These are phyloP conservation scores for Cladosporium sp. DNA, from an alignment of 2,329 filamentous ascomycete genomes.

Conservation along the genomic window DNA sequence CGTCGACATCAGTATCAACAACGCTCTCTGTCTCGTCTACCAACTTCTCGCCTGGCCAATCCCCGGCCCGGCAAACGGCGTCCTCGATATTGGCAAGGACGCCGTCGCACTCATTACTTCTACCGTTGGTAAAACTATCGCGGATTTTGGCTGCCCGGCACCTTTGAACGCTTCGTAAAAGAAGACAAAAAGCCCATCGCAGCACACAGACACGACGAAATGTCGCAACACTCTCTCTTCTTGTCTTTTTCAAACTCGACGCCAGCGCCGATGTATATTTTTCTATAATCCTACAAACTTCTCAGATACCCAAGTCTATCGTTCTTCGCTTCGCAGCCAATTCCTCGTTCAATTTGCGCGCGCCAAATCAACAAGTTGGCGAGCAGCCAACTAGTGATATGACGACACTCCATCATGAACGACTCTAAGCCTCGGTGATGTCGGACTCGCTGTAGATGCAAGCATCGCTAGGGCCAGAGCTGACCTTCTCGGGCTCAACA, in stretches of 20 bases:
- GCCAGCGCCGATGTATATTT: neutral
- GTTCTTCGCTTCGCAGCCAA: neutral
- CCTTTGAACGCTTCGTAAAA: constrained; percentile 3
- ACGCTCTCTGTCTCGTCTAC: constrained; percentile 38
- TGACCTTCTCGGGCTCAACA: constrained; percentile 8
- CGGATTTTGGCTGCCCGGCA: neutral
- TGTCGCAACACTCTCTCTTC: neutral
- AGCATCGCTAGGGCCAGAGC: constrained; percentile 11
- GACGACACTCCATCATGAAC: neutral
- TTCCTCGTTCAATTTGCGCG: neutral
- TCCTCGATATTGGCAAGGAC: neutral
- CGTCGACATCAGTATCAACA: constrained; percentile 21
- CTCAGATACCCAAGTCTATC: neutral
- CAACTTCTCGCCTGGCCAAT: constrained; percentile 28
- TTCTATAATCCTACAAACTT: neutral
- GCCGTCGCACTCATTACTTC: constrained; percentile 2
- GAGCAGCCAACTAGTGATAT: neutral
- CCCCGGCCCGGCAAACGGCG: neutral
- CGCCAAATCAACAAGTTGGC: neutral
- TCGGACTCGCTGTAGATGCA: constrained; percentile 20
- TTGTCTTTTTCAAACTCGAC: neutral
- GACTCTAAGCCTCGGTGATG: constrained; percentile 17
- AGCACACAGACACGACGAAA: neutral
- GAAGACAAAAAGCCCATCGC: neutral
- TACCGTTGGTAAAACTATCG: neutral